Base-by-base conservation (phyloP, 2,329 filamentous ascomycete species). In the Paradendryphiella salina region DNA sequence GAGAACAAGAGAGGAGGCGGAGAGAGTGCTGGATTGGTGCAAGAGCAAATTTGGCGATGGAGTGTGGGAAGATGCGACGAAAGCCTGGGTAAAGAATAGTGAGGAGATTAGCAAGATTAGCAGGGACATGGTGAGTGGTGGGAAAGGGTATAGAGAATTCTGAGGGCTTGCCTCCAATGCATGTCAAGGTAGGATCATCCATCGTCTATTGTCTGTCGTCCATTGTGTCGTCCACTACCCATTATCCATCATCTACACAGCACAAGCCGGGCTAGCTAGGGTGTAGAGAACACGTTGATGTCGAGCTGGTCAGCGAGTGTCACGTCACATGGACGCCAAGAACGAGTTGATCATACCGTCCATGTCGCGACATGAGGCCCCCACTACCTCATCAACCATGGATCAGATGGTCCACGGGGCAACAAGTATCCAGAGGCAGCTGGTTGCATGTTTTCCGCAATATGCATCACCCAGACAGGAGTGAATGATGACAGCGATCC, bases 131-230 rank as follows among this genome's bases (percentile, higher is more conserved):
- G 69, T 77, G 2, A 76, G 70, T 52, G 75, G 75, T 7, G 75
- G 72, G 1, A 72, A 75, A 45, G 78, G 77, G 8, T 75, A 68
- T 59, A 66, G 78, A 54, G 65, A 76, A 41, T 80, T 80, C 53
- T 80, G 61, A 73, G 20, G 23, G 23, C 23, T 21, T 32, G 9
- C 3, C 17, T 14, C 10, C 20, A 17, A 15, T 28, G n/a, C 11
- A 21, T 11, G 9, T 29, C n/a, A n/a, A n/a, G n/a, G n/a, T n/a
- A n/a, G n/a, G n/a, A n/a, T n/a, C n/a, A n/a, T n/a, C n/a, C n/a
- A n/a, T n/a, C n/a, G n/a, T n/a, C n/a, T n/a, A n/a, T n/a, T n/a
- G n/a, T n/a, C n/a, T n/a, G n/a, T n/a, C n/a, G n/a, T n/a, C n/a
- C n/a, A n/a, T n/a, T n/a, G n/a, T n/a, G n/a, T n/a, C n/a, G n/a